phyloP scores from a whole-genome alignment of 2,329 filamentous ascomycete genomes.

The Plenodomus lindquistii region DNA sequence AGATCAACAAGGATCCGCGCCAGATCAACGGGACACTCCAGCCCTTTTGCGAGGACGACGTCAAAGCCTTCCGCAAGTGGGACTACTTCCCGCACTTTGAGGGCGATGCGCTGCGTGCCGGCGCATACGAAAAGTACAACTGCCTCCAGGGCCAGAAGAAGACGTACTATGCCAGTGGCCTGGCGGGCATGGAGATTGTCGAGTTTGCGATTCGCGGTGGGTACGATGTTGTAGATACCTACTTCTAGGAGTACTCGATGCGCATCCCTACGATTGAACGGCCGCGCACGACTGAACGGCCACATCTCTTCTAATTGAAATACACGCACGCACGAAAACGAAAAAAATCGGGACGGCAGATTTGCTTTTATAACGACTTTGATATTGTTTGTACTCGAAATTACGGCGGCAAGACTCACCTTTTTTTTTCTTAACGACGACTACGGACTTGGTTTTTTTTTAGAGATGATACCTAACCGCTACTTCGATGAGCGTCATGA shows the following conservation, averaged over 20 bases:
- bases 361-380: neutral
- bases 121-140: conserved; percentile 38
- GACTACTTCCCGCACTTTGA: conserved; percentile 46
- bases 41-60: conserved; percentile 25
- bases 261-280: no score
- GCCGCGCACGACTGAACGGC: no score
- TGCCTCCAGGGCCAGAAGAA: conserved; percentile 43
- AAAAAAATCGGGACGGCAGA: neutral
- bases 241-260: no score
- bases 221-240: conserved; percentile 40
- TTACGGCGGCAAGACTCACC: neutral
- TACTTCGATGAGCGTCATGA: conserved; percentile 35
- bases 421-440: neutral
- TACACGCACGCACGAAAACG: neutral
- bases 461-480: conserved; percentile 9
- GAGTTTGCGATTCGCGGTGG: conserved; percentile 43
- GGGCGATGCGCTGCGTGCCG: conserved; percentile 26
- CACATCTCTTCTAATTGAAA: no score
- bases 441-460: neutral
- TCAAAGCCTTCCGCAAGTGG: conserved; percentile 44
- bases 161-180: conserved; percentile 43
- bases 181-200: conserved; percentile 45
- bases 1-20: conserved; percentile 44
- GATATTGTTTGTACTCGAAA: neutral
- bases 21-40: conserved; percentile 26